Conservation (phyloP, 2,329 filamentous ascomycete genomes). For the Trichophyton equinum region DNA sequence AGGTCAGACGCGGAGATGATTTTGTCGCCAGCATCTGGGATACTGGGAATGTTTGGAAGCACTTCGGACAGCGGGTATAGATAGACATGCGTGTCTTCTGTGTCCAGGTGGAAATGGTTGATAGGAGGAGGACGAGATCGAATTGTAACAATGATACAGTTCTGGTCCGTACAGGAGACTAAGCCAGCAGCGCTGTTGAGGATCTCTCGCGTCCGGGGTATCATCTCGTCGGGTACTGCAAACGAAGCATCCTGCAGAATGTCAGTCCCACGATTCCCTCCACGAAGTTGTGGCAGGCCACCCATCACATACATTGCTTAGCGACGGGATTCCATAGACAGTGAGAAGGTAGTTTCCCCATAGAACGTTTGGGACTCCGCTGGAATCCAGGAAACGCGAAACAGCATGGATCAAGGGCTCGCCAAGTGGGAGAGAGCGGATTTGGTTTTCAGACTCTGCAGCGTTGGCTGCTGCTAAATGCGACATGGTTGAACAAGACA, state of each 20-base stretch:
- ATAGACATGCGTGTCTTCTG: slow-evolving; percentile 4
- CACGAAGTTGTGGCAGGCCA: no score
- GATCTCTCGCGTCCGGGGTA: background rate
- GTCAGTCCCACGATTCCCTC: background rate
- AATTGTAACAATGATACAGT: background rate
- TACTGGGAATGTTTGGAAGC: slow-evolving; percentile 10
- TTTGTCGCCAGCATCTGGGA: background rate
- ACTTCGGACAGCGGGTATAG: slow-evolving; percentile 10
- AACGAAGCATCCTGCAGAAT: background rate
- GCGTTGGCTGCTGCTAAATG: no score
- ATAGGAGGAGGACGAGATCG: background rate
- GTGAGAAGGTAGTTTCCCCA: slow-evolving; percentile 23
- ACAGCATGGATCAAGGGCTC: background rate
- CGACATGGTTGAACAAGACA: no score
- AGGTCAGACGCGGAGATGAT: slow-evolving; percentile 11
- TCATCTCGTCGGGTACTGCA: background rate
- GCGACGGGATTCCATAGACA: slow-evolving; percentile 13
- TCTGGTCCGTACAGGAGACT: background rate
- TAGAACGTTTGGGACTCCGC: slow-evolving; percentile 17
- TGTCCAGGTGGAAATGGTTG: background rate
- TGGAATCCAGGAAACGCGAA: slow-evolving; percentile 11
- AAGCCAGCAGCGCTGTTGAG: background rate
- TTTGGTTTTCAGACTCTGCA: no score
- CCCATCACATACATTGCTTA: background rate
- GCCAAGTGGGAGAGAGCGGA: no score